These are phyloP conservation scores for Lojkania enalia DNA, from an alignment of 2,329 filamentous ascomycete genomes.

Conservation along the genomic window DNA sequence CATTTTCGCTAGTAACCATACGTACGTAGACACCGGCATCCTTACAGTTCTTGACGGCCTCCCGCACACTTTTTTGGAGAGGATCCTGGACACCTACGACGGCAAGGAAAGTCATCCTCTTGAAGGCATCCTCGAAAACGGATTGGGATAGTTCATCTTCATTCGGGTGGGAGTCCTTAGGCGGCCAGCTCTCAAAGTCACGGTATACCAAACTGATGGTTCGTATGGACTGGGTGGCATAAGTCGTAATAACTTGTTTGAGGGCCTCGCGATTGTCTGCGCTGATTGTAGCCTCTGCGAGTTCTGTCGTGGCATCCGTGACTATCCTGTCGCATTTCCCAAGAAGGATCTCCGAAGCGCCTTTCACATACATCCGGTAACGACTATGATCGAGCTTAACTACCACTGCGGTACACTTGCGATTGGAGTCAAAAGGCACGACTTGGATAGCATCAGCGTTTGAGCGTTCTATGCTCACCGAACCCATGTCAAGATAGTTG, in stretches of 20 bases:
- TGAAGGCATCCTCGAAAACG: no score
- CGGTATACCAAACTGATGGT: slow-evolving; percentile 84
- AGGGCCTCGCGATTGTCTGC: slow-evolving; percentile 62
- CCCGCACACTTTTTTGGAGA: slow-evolving; percentile 70
- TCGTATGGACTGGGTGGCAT: slow-evolving; percentile 77
- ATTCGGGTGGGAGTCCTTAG: slow-evolving; percentile 62
- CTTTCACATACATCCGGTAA: slow-evolving; percentile 60
- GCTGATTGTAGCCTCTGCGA: slow-evolving; percentile 58
- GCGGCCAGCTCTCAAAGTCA: slow-evolving; percentile 83
- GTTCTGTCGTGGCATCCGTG: slow-evolving; percentile 63
- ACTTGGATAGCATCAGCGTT: slow-evolving; percentile 63
- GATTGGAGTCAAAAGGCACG: slow-evolving; percentile 64
- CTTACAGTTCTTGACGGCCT: slow-evolving; percentile 74
- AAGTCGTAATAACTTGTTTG: slow-evolving; percentile 70
- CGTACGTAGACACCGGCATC: slow-evolving; percentile 76
- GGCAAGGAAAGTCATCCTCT: no score
- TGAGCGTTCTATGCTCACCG: slow-evolving; percentile 62
- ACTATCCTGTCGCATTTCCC: slow-evolving; percentile 49
- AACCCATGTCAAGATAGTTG: slow-evolving; percentile 63
- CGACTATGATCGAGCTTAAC: slow-evolving; percentile 58
- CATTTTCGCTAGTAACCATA: slow-evolving; percentile 86
- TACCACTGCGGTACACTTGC: slow-evolving; percentile 72
- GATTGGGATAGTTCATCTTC: no score
- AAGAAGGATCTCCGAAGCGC: slow-evolving; percentile 56
- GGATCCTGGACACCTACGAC: slow-evolving; percentile 83